Evolutionary conservation across 257 asterid genomes (phyloP).

Genomic region (Forsythia suspensa): DNA sequence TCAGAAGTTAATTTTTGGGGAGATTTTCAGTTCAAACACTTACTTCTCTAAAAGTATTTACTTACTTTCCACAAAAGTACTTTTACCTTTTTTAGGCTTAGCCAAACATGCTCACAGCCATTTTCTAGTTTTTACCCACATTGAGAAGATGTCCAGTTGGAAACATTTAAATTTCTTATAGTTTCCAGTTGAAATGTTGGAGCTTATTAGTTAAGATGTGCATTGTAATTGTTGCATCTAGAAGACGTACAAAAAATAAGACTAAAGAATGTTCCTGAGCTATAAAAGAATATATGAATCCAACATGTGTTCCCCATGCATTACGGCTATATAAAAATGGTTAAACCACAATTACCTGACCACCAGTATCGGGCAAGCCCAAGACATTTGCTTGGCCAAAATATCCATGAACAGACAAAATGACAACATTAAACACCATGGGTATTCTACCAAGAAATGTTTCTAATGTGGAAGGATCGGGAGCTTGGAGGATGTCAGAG

Average conservation of each 20-base stretch:
- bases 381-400: slow-evolving; percentile 99
- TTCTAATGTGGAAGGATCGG: slow-evolving; percentile 85
- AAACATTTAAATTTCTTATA: too few relatives aligned
- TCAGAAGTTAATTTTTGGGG: neutral
- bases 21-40: too few relatives aligned
- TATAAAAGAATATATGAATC: neutral
- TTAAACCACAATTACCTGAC: slow-evolving; percentile 64
- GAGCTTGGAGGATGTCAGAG: slow-evolving; percentile 94
- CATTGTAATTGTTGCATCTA: neutral
- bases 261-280: neutral
- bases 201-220: neutral
- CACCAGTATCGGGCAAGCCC: slow-evolving; percentile 99
- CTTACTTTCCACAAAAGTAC: neutral
- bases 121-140: too few relatives aligned
- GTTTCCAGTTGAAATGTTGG: too few relatives aligned
- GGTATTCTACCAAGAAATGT: slow-evolving; percentile 92
- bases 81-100: neutral
- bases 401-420: slow-evolving; percentile 89
- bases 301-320: neutral
- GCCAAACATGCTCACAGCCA: neutral
- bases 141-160: too few relatives aligned
- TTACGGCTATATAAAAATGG: neutral
- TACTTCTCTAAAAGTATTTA: neutral
- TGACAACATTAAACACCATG: slow-evolving; percentile 91
- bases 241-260: neutral